Conservation (phyloP, 768 basidiomycete genomes). For the Lactarius pseudohatsudake region DNA sequence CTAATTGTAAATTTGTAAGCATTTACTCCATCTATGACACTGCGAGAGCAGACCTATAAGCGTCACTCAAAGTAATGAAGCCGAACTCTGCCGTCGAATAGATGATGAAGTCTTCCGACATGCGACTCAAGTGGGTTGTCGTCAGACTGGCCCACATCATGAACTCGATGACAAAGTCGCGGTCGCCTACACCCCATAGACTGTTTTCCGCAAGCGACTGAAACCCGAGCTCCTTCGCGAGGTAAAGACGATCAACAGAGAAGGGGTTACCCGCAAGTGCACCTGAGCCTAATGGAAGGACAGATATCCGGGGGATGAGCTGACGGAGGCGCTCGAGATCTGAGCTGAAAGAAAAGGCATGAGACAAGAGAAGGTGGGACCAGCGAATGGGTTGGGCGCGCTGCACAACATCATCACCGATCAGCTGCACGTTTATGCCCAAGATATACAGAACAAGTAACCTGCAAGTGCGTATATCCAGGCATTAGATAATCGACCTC, state of each 20-base stretch:
- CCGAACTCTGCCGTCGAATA: conserved; percentile 98
- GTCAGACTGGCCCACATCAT: conserved; percentile 93
- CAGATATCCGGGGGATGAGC: conserved; percentile 85
- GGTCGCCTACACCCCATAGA: conserved; percentile 93
- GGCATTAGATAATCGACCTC: conserved; percentile 91
- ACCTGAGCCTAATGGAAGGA: conserved; percentile 91
- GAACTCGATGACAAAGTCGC: conserved; percentile 97
- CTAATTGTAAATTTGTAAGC: conserved; percentile 40
- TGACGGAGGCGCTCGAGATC: conserved; percentile 86
- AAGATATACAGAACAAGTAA: conserved; percentile 36
- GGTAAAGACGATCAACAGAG: conserved; percentile 87
- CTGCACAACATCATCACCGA: conserved; percentile 42
- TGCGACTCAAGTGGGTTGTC: conserved; percentile 90
- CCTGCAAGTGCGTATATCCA: conserved; percentile 98
- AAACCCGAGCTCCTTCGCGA: conserved; percentile 89
- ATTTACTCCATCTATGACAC: neutral
- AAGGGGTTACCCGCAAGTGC: conserved; percentile 98
- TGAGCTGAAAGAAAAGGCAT: conserved; percentile 88
- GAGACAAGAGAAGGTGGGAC: conserved; percentile 95
- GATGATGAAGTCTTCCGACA: conserved; percentile 95
- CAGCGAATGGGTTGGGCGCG: conserved; percentile 98
- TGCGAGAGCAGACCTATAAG: conserved; percentile 73
- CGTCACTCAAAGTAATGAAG: conserved; percentile 93
- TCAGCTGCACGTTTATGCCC: conserved; percentile 7
- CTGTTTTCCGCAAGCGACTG: conserved; percentile 90